Evolutionary conservation across 345 rosid species (phyloP).

Genomic region (Lumnitzera littorea): DNA sequence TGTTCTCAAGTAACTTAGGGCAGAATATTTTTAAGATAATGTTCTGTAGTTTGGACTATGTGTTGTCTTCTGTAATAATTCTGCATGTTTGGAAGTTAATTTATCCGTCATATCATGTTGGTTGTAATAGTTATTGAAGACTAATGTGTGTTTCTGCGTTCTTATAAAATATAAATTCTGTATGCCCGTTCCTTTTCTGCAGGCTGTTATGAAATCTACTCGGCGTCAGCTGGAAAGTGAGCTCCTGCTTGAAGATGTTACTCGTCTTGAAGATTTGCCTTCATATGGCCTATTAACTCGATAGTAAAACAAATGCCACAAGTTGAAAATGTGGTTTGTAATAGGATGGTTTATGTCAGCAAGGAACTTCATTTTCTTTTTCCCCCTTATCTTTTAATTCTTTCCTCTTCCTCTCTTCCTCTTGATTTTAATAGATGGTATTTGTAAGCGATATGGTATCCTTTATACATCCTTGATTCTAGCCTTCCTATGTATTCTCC

Average conservation of each 20-base stretch:
- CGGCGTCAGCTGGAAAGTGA: slow-evolving; percentile 91
- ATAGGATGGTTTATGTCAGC: slow-evolving; percentile 17
- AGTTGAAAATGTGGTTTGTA: slow-evolving; percentile 17
- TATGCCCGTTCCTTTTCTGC: background rate
- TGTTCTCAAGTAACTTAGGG: too few relatives aligned
- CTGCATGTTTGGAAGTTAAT: too few relatives aligned
- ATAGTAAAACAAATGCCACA: slow-evolving; percentile 14
- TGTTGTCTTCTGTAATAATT: too few relatives aligned
- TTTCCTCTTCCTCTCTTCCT: background rate
- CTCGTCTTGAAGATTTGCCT: slow-evolving; percentile 75
- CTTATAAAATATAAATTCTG: background rate
- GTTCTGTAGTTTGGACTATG: too few relatives aligned
- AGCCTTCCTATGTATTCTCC: too few relatives aligned
- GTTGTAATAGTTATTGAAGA: background rate
- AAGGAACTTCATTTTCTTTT: slow-evolving; percentile 4
- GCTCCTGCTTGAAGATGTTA: slow-evolving; percentile 64
- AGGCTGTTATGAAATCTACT: slow-evolving; percentile 82
- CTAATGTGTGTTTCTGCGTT: background rate
- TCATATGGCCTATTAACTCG: slow-evolving; percentile 58
- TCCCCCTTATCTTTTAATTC: slow-evolving; percentile 1
- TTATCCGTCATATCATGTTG: too few relatives aligned
- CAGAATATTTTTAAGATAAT: too few relatives aligned
- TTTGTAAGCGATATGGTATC: too few relatives aligned
- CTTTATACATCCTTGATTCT: too few relatives aligned
- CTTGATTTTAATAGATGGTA: too few relatives aligned